Conservation (phyloP, 352 stramenopile species). For the Phytophthora pisi region DNA sequence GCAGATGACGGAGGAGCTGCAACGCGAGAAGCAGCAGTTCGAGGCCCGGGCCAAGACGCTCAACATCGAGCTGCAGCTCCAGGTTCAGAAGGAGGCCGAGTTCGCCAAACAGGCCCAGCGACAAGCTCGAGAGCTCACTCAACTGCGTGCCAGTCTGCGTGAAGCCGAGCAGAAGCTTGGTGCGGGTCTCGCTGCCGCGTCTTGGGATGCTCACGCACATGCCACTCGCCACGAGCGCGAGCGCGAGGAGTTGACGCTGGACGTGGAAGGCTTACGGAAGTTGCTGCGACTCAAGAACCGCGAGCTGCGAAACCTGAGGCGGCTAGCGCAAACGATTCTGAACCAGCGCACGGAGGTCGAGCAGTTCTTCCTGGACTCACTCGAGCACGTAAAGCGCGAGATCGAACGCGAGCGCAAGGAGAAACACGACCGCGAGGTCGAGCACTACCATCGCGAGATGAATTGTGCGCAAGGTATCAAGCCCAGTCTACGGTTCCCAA, state of each 20-base stretch:
- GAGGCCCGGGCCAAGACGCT: slow-evolving; percentile 61
- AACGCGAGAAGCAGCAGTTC: slow-evolving; percentile 80
- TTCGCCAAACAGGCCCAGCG: slow-evolving; percentile 85
- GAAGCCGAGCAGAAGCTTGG: slow-evolving; percentile 81
- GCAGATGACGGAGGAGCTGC: slow-evolving; percentile 90
- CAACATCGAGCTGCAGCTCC: slow-evolving; percentile 77
- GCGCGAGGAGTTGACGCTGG: slow-evolving; percentile 86
- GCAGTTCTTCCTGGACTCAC: slow-evolving; percentile 93
- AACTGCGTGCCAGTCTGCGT: slow-evolving; percentile 73
- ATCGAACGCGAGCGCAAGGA: slow-evolving; percentile 61
- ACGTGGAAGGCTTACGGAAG: slow-evolving; percentile 84
- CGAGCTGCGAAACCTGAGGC: slow-evolving; percentile 90
- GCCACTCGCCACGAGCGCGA: slow-evolving; percentile 58
- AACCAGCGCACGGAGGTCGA: slow-evolving; percentile 91
- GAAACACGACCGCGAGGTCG: slow-evolving; percentile 50
- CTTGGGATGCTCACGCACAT: slow-evolving; percentile 65
- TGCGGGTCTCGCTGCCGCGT: slow-evolving; percentile 65
- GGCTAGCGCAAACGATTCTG: slow-evolving; percentile 90
- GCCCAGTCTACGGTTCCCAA: slow-evolving; percentile 52
- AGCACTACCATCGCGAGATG: slow-evolving; percentile 62
- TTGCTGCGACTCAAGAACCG: slow-evolving; percentile 93
- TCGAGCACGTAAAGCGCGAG: slow-evolving; percentile 88
- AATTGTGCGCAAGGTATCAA: slow-evolving; percentile 47
- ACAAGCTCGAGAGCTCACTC: slow-evolving; percentile 75
- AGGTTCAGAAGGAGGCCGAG: slow-evolving; percentile 86